Evolutionary conservation across 2,329 filamentous ascomycete genomes (phyloP), one percentile per base, ranked within the genome.

Genomic region (Aureobasidium sp.): DNA sequence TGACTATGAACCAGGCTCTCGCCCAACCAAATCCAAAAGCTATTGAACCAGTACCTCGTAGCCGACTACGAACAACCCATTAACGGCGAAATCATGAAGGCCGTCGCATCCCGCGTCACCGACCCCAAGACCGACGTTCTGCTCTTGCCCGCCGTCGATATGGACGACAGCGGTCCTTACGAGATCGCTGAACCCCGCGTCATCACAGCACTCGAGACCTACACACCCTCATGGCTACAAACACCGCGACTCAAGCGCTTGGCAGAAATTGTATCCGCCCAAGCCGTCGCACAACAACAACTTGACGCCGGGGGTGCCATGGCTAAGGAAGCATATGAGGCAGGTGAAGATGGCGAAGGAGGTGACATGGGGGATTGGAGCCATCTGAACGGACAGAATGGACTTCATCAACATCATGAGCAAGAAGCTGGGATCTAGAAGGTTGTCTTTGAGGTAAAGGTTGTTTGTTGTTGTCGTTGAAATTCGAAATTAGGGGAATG

Each of bases 1-100:
- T 66, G 29, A 62, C 57, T n/a, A n/a, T 3, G 13, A 11, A 32
- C 34, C 39, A 94, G 90, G 90, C 84, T 99, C 59, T 97, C 93
- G 1, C 94, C 94, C 58, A 97, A 97, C 77, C 94, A 99, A 76
- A 99, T 99, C 66, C 94, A 99, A 77, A 99, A 99, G 79, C 84
- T 99, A 37, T 82, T 99, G 67, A 99, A 99, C 77, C 94, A 99
- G 76, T 99, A 99, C 73, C 84, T 99, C 53, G 93, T 99, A 62
- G 94, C 94, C 63, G 94, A 99, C 76, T 99, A 99, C 75, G 94
- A 99, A 77, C 94, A 97, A 77, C 94, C 94, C 41, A 99, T 99
- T 76, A 97, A 99, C 71, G 94, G 93, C 72, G 94, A 99, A 75
- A 99, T 99, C 73, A 99, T 99, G 94, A 99, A 99, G 79, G 94